Evolutionary conservation across 1,139 yeast genomes (phyloP), one percentile per base, ranked within the genome.

Genomic region (Meyerozyma carpophila): DNA sequence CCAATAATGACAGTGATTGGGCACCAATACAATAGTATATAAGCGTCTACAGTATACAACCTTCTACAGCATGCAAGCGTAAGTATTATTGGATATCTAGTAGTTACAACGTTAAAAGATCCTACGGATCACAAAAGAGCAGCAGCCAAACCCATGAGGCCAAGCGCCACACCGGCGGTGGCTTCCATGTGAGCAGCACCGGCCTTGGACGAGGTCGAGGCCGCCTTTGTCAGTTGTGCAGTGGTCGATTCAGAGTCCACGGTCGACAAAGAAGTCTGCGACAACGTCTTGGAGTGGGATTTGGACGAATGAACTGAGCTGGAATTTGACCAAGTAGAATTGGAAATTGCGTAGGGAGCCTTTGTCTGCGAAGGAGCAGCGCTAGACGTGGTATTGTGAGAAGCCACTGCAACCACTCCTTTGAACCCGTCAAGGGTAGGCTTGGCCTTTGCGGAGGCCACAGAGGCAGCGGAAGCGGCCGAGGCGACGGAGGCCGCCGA

Each of bases 111-210:
- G 40, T 29, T 25, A 40, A 18, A 27, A 25, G 32, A 34, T 13
- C 16, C 16, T 13, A 20, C 8, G 24, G 39, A 16, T 60, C 66
- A 75, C 47, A 76, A 59, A 50, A 78, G 68, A 44, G 78, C 76
- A 52, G 78, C 79, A 53, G 72, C 61, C 39, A 77, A 63, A 58
- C 81, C 83, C 44, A 75, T 59, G 43, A 76, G 56, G 53, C 82
- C 82, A 45, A 76, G 56, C 20, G 76, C 65, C 45, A 75, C 61
- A 39, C 77, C 74, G 39, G 57, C 51, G 45, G 64, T 56, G 34
- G 56, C 58, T 53, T 69, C 68, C 48, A 52, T 50, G 42, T 55
- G 63, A 40, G 64, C 64, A 42, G 68, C 77, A 38, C 61, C 68
- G 41, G 63, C 65, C 25, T 48, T 47, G 36, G 59, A 48, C 14